phyloP scores from a whole-genome alignment of 192 early-diverging fungal species.

The Gonapodya sp. region DNA sequence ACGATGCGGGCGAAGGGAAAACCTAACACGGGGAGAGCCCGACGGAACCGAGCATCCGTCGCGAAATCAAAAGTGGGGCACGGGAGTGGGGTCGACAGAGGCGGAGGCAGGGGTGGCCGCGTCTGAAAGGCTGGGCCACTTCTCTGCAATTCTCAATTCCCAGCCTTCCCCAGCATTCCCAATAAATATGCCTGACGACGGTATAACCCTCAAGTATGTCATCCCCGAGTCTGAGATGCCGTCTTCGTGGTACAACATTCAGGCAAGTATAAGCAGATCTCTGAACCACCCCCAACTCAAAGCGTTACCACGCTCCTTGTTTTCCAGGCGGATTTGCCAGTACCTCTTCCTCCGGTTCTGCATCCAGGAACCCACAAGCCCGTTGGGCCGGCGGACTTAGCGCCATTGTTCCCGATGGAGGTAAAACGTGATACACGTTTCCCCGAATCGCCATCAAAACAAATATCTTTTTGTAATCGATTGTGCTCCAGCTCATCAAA shows the following conservation, averaged over 20 bases:
- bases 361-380: background rate
- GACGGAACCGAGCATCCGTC: no score
- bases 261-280: background rate
- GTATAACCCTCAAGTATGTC: background rate
- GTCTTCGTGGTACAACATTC: constrained; percentile 5
- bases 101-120: no score
- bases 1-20: no score
- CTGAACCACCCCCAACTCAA: background rate
- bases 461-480: no score
- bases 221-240: background rate
- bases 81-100: no score
- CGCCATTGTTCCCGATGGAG: constrained; percentile 6
- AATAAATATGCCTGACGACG: background rate
- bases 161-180: no score
- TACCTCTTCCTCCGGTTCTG: background rate
- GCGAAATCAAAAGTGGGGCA: no score
- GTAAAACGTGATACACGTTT: background rate
- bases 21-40: no score
- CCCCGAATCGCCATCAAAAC: no score
- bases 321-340: background rate
- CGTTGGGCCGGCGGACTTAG: background rate
- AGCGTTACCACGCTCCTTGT: no score
- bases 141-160: no score
- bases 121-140: no score
- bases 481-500: background rate